A percentile compares a stretch with the other conserved stretches of the same genome.
Conservation (phyloP, 148 eudicot species). For the Camellia japonica region DNA sequence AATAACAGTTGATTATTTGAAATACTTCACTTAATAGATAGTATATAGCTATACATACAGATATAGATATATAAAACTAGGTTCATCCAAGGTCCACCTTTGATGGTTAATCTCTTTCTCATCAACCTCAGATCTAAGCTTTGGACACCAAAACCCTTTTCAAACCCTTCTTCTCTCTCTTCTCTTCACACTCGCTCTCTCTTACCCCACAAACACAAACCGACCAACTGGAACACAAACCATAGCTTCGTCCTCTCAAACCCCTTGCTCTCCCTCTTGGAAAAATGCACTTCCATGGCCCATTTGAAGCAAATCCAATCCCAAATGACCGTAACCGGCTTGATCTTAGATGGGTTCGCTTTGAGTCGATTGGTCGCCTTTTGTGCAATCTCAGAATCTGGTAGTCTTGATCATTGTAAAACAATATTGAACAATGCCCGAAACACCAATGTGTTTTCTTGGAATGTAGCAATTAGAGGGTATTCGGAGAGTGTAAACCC, state of each 20-base stretch:
- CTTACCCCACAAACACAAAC: conserved; percentile 37
- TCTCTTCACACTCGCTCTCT: conserved; percentile 34
- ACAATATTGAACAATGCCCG: conserved; percentile 25
- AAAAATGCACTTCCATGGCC: conserved; percentile 46
- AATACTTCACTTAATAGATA: too few relatives aligned
- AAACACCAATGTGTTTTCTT: conserved; percentile 44
- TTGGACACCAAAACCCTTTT: background rate
- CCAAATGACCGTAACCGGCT: conserved; percentile 47
- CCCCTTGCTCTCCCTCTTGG: conserved; percentile 49
- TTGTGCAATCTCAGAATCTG: conserved; percentile 47
- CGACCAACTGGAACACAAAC: conserved; percentile 52
- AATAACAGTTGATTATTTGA: too few relatives aligned
- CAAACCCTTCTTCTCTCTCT: conserved; percentile 6
- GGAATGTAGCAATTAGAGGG: conserved; percentile 52
- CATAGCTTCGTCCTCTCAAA: conserved; percentile 48
- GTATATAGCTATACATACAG: too few relatives aligned
- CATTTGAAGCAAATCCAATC: conserved; percentile 52
- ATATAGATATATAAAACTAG: too few relatives aligned
- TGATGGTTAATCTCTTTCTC: conserved; percentile 27
- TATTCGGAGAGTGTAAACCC: conserved; percentile 33
- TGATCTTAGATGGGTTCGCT: conserved; percentile 42
- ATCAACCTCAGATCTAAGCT: conserved; percentile 17
- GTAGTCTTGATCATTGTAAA: conserved; percentile 38
- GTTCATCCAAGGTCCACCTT: background rate
- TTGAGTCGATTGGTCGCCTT: conserved; percentile 58